Evolutionary conservation across 345 rosid species (phyloP).

Genomic region (Stellera chamaejasme): DNA sequence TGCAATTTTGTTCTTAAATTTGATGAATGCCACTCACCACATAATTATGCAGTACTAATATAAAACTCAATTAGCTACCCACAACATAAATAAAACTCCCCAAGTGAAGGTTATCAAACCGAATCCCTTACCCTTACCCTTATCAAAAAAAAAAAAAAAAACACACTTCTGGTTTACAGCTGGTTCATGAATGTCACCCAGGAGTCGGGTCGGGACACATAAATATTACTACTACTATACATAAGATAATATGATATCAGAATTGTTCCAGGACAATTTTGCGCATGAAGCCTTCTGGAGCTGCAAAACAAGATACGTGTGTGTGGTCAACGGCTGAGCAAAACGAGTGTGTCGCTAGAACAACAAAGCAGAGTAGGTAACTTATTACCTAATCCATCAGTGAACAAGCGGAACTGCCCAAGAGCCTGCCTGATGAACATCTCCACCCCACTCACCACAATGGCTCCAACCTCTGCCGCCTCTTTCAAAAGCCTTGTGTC

Average conservation of each 20-base stretch:
- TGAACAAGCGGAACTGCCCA: conserved; percentile 26
- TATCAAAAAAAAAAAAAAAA: too few relatives aligned
- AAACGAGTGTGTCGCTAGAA: neutral
- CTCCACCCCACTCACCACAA: conserved; percentile 25
- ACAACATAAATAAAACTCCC: too few relatives aligned
- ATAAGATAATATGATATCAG: conserved; percentile 9
- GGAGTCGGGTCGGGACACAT: too few relatives aligned
- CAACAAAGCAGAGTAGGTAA: neutral
- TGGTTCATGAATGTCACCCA: too few relatives aligned
- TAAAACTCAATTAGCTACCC: too few relatives aligned
- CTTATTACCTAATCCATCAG: conserved; percentile 22
- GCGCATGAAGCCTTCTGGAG: conserved; percentile 38
- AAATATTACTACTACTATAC: too few relatives aligned
- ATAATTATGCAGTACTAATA: too few relatives aligned
- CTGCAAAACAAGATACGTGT: conserved; percentile 17
- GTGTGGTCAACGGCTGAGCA: neutral
- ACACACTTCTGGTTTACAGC: too few relatives aligned
- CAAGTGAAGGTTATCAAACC: too few relatives aligned
- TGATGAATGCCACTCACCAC: too few relatives aligned
- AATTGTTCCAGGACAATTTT: conserved; percentile 35
- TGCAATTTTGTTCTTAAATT: too few relatives aligned
- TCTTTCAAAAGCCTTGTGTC: conserved; percentile 23
- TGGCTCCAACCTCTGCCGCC: conserved; percentile 24
- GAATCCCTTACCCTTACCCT: too few relatives aligned
- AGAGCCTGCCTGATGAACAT: conserved; percentile 30